Percentiles rank a stretch among this genome's conserved stretches.
Evolutionary conservation across 1,139 yeast species (phyloP).

Genomic region (Lodderomyces metapsilosis): DNA sequence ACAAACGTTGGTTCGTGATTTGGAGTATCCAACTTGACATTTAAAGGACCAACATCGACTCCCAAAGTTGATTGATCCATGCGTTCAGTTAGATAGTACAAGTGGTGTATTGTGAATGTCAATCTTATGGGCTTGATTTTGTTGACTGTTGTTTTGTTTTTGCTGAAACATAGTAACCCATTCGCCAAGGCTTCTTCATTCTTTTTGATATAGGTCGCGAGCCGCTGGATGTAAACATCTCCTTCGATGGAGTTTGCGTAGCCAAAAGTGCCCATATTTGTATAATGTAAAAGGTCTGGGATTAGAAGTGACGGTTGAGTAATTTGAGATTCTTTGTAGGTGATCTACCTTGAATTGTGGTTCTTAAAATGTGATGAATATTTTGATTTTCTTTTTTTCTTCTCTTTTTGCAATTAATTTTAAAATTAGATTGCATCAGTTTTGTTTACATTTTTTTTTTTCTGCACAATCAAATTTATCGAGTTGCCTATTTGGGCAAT

Average conservation of each 20-base stretch:
- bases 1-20: slow-evolving; percentile 57
- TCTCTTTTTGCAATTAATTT: background rate
- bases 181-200: slow-evolving; percentile 48
- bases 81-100: slow-evolving; percentile 57
- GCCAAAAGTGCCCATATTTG: slow-evolving; percentile 21
- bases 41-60: slow-evolving; percentile 63
- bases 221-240: slow-evolving; percentile 41
- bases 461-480: background rate
- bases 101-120: slow-evolving; percentile 60
- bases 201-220: slow-evolving; percentile 39
- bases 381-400: background rate
- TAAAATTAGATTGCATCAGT: background rate
- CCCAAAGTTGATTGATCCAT: slow-evolving; percentile 54
- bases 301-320: too few species aligned
- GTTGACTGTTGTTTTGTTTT: slow-evolving; percentile 22
- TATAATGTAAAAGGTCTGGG: background rate
- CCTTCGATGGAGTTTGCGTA: slow-evolving; percentile 38
- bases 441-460: background rate
- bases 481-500: background rate
- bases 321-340: too few species aligned
- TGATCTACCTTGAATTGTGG: background rate
- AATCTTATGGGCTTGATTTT: slow-evolving; percentile 49
- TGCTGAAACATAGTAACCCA: slow-evolving; percentile 44
- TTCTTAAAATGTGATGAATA: background rate
- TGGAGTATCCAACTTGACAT: slow-evolving; percentile 57